phyloP scores from a whole-genome alignment of 2,329 filamentous ascomycete genomes.

The Claviceps purpurea region DNA sequence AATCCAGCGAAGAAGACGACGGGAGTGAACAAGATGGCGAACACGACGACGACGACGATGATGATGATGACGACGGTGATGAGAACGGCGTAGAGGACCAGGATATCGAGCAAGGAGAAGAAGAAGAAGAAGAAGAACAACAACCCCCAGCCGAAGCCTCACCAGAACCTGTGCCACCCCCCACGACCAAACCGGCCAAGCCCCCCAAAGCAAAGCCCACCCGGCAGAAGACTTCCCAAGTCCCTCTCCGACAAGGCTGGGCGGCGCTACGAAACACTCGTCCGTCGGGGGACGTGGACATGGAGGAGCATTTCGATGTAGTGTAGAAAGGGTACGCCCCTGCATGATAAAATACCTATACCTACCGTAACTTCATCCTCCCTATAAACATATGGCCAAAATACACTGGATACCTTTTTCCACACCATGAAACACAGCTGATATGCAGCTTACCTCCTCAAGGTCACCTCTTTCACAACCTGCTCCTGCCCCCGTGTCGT shows the following conservation, averaged over 20 bases:
- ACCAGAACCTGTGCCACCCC: slow-evolving; percentile 1
- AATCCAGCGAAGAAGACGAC: slow-evolving; percentile 35
- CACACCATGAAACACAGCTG: no score
- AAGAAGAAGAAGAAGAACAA: slow-evolving; percentile 8
- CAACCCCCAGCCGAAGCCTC: slow-evolving; percentile 8
- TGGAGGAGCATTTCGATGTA: slow-evolving; percentile 22
- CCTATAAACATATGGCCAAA: no score
- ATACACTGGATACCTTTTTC: no score
- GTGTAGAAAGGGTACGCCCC: slow-evolving; percentile 1
- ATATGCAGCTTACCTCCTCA: no score
- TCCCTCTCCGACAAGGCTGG: slow-evolving; percentile 18
- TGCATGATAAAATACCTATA: no score
- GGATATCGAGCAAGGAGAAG: slow-evolving; percentile 8
- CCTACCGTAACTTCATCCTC: no score
- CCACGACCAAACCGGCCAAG: slow-evolving; percentile 6
- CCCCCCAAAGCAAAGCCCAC: slow-evolving; percentile 6
- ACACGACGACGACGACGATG: slow-evolving; percentile 26
- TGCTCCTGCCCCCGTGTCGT: no score
- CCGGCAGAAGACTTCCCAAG: slow-evolving; percentile 4
- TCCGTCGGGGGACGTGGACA: slow-evolving; percentile 16
- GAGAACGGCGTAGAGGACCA: slow-evolving; percentile 17
- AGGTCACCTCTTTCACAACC: no score
- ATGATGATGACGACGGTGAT: slow-evolving; percentile 21
- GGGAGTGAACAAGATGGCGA: slow-evolving; percentile 37
- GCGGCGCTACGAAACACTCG: slow-evolving; percentile 15